Base-by-base conservation (phyloP, 192 early-diverging fungal genomes). In the Linnemannia exigua region DNA sequence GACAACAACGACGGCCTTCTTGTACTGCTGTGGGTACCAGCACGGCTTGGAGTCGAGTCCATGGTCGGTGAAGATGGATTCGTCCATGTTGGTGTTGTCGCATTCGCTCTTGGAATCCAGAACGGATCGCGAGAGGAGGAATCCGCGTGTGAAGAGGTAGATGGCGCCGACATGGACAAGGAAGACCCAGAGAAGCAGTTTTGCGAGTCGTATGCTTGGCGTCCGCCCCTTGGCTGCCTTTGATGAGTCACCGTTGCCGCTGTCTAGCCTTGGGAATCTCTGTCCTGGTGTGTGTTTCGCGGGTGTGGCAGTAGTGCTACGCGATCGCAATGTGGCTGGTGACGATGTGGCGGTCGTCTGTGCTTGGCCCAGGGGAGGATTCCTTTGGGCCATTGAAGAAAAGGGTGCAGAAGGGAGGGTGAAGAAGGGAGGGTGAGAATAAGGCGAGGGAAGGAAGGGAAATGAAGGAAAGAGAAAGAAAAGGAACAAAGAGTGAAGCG, bases 101-200 rank as follows among this genome's bases (percentile, higher is more conserved):
- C 89, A 83, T 41, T 83, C 77, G 41, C 92, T 93, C 54, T 85
- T 88, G 79, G 92, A 87, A 37, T 90, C 82, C 20, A 95, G 88
- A 0, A 92, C 90, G 75, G 92, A 92, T 31, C 95, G 90, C 8
- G 93, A 91, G 11, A 96, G 88, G 50, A 96, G 81, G 73, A 96
- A 96, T 6, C 95, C 95, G 54, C 90, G 88, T 12, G 92, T 77
- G 82, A 96, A 95, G 67, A 95, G 83, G 79, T 91, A 92, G n/a
- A 95, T 79, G 12, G 92, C 94, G 3, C 90, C 79, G 15, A 79
- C 72, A 58, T 92, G 90, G 35, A 88, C 74, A 37, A 88, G 41
- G 20, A 88, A 76, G 36, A 91, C 70, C 90, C 84, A 90, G 19
- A 89, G 73, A 0, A 85, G 58, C 1, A 85, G 74, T 16, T 85